Conservation (phyloP, 306 rosid genomes). For the Inga oerstediana region DNA sequence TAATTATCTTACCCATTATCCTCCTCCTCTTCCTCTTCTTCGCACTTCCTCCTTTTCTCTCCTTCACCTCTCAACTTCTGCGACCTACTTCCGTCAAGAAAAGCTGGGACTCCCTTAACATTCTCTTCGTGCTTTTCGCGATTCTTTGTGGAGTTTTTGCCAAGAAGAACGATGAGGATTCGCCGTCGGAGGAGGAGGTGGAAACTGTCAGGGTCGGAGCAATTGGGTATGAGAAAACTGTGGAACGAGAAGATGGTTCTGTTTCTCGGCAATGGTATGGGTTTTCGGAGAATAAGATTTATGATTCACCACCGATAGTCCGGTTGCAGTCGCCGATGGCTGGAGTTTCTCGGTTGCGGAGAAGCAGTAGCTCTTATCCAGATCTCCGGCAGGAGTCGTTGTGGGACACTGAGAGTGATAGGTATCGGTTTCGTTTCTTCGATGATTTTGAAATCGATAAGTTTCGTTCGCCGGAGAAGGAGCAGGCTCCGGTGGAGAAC, state of each 20-base stretch:
- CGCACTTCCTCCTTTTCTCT: conserved; percentile 61
- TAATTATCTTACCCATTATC: conserved; percentile 66
- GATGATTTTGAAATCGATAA: conserved; percentile 70
- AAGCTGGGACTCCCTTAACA: conserved; percentile 79
- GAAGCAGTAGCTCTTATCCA: conserved; percentile 85
- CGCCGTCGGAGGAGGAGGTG: neutral
- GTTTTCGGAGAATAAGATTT: conserved; percentile 33
- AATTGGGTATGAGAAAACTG: neutral
- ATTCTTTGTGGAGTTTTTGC: conserved; percentile 73
- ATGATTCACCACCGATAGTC: conserved; percentile 17
- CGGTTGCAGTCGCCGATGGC: conserved; percentile 33
- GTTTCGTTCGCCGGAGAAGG: conserved; percentile 40
- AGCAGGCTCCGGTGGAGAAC: neutral
- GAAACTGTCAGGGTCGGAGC: neutral
- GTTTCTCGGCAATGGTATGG: conserved; percentile 57
- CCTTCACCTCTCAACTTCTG: conserved; percentile 51
- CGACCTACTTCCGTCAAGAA: conserved; percentile 63
- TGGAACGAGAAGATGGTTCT: conserved; percentile 3
- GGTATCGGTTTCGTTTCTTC: conserved; percentile 57
- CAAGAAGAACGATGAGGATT: conserved; percentile 56
- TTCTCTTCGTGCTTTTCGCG: conserved; percentile 67
- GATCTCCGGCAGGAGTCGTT: conserved; percentile 71
- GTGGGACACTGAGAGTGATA: conserved; percentile 48
- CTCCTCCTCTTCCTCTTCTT: conserved; percentile 53
- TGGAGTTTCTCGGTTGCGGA: conserved; percentile 44